These are phyloP conservation scores for Aspergillus homomorphus DNA, from an alignment of 495 filamentous ascomycete species.

Conservation along the genomic window DNA sequence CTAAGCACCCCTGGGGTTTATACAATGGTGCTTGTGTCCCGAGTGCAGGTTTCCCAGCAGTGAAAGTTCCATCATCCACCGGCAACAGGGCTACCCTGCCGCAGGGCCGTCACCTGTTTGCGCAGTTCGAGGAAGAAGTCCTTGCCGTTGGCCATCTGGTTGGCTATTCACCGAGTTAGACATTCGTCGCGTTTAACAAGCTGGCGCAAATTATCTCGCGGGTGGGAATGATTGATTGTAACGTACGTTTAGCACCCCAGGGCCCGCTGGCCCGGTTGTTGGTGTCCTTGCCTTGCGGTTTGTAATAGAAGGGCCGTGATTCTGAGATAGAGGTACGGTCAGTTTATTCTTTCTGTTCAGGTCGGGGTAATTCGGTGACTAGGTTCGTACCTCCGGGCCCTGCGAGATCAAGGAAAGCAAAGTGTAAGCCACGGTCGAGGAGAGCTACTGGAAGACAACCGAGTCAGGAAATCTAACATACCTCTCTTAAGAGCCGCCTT, in stretches of 20 bases:
- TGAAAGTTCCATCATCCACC: constrained; percentile 35
- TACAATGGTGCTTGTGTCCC: neutral
- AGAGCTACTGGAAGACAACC: neutral
- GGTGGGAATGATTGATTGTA: neutral
- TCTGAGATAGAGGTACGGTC: constrained; percentile 20
- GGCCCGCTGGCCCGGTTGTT: constrained; percentile 40
- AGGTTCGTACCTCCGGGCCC: constrained; percentile 27
- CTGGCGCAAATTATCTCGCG: neutral
- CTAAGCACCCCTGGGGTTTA: no score
- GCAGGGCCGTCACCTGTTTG: constrained; percentile 46
- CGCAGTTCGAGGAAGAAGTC: constrained; percentile 54
- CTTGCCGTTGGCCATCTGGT: constrained; percentile 52
- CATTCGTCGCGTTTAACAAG: neutral
- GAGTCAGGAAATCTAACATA: constrained; percentile 15
- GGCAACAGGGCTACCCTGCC: constrained; percentile 38
- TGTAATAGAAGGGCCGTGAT: constrained; percentile 38
- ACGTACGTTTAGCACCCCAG: constrained; percentile 52
- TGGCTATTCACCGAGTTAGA: constrained; percentile 35
- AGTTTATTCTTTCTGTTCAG: constrained; percentile 7
- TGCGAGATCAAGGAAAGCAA: constrained; percentile 10
- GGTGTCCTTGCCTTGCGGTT: constrained; percentile 37
- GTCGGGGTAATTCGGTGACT: neutral
- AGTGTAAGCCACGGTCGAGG: neutral
- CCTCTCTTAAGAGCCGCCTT: constrained; percentile 42
- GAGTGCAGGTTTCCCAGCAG: neutral